Evolutionary conservation across 495 filamentous ascomycete species (phyloP).

Genomic region (Aspergillus incahuasiensis): DNA sequence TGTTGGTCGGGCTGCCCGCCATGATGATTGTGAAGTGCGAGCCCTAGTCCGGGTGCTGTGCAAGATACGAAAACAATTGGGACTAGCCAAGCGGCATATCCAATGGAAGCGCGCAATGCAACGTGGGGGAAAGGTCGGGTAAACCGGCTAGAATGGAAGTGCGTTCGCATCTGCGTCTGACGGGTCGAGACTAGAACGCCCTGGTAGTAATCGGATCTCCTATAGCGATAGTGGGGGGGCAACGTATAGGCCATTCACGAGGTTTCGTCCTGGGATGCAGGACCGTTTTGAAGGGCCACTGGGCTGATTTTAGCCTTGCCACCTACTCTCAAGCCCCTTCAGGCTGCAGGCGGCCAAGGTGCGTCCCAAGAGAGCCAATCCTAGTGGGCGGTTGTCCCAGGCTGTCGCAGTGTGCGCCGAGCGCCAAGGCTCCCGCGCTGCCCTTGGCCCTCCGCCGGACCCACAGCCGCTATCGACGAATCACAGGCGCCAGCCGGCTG

Average conservation of each 20-base stretch:
- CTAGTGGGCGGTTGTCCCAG: conserved; percentile 13
- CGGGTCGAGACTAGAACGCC: not conserved
- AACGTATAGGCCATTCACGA: conserved; percentile 11
- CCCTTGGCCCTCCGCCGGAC: conserved; percentile 28
- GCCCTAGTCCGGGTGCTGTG: conserved; percentile 21
- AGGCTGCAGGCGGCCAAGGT: conserved; percentile 26
- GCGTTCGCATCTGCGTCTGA: conserved; percentile 3
- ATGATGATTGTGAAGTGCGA: conserved; percentile 15
- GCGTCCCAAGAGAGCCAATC: conserved; percentile 12
- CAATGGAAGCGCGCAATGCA: conserved; percentile 11
- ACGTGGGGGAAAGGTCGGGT: conserved; percentile 9
- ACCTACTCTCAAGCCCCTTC: conserved; percentile 24
- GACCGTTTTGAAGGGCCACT: conserved; percentile 7
- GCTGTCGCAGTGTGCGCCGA: conserved; percentile 1
- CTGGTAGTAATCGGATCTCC: not conserved
- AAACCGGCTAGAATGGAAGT: conserved; percentile 12
- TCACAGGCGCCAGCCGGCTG: conserved; percentile 4
- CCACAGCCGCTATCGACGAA: conserved; percentile 13
- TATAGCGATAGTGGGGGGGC: conserved; percentile 8
- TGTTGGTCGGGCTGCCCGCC: conserved; percentile 21
- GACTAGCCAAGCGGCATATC: conserved; percentile 8
- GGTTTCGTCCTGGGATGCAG: not conserved
- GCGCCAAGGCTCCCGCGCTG: conserved; percentile 29
- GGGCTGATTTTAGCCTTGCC: conserved; percentile 26
- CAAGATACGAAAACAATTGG: conserved; percentile 9